These are phyloP conservation scores for Dothideomycetidae sp. DNA, from an alignment of 2,329 filamentous ascomycete species.

Conservation along the genomic window DNA sequence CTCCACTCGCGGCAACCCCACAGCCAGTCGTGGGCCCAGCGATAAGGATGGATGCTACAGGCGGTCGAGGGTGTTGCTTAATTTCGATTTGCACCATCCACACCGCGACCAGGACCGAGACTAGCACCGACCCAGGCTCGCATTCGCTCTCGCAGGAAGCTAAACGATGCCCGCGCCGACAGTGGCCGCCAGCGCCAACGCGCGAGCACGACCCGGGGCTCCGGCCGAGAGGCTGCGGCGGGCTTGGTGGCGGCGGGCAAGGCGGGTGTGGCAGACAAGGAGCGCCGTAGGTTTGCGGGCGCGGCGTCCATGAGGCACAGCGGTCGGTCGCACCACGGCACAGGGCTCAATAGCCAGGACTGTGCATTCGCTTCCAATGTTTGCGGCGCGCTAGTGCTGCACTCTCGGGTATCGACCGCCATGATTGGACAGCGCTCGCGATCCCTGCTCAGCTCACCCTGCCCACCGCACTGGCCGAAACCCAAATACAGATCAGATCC, in stretches of 20 bases:
- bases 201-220: not conserved
- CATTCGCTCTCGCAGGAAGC: too few species aligned
- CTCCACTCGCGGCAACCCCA: not conserved
- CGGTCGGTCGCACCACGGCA: too few species aligned
- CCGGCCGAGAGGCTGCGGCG: not conserved
- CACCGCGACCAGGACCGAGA: not conserved
- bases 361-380: slow-evolving; percentile 8
- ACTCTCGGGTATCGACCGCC: slow-evolving; percentile 2
- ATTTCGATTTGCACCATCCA: not conserved
- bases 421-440: slow-evolving; percentile 1
- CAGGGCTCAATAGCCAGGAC: too few species aligned
- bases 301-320: too few species aligned
- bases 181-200: not conserved
- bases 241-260: not conserved
- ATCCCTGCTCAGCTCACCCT: not conserved
- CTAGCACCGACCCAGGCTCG: too few species aligned
- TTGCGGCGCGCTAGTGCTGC: slow-evolving; percentile 6
- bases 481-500: slow-evolving; percentile 8
- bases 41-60: not conserved
- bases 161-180: not conserved
- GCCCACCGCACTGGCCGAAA: not conserved
- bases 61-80: not conserved
- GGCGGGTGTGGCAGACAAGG: not conserved
- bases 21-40: not conserved
- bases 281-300: too few species aligned